Evolutionary conservation across 441 rosid species (phyloP).

Genomic region (Populus hybrid): DNA sequence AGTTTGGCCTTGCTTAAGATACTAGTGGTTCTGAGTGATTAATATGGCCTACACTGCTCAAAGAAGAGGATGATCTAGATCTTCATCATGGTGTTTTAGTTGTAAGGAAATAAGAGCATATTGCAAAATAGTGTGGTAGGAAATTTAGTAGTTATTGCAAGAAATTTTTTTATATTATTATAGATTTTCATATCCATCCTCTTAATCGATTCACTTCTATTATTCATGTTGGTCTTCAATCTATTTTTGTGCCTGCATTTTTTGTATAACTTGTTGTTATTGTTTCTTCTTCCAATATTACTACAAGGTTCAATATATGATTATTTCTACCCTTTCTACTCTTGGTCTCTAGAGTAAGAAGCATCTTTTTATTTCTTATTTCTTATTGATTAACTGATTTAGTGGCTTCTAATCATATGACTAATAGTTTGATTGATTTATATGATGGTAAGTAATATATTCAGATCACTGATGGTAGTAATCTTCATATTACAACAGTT

Average conservation of each 20-base stretch:
- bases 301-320: too few relatives aligned
- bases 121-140: not conserved
- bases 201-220: not conserved
- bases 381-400: not conserved
- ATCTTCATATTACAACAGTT: not conserved
- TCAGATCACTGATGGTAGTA: not conserved
- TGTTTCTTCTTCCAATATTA: too few relatives aligned
- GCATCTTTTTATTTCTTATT: too few relatives aligned
- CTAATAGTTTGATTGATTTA: too few relatives aligned
- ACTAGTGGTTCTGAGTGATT: not conserved
- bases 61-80: too few relatives aligned
- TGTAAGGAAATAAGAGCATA: not conserved
- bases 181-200: fast-evolving
- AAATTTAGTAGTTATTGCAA: not conserved
- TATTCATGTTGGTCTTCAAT: not conserved
- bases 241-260: not conserved
- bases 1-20: not conserved
- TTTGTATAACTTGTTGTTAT: not conserved
- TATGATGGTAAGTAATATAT: not conserved
- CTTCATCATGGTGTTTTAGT: not conserved
- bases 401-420: not conserved
- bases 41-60: not conserved
- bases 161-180: not conserved
- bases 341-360: too few relatives aligned
- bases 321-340: too few relatives aligned